Percentiles rank a stretch among this genome's conserved stretches.
Conservation (phyloP, 1,284 basidiomycete species). For the Coniferiporia sulphurascens region DNA sequence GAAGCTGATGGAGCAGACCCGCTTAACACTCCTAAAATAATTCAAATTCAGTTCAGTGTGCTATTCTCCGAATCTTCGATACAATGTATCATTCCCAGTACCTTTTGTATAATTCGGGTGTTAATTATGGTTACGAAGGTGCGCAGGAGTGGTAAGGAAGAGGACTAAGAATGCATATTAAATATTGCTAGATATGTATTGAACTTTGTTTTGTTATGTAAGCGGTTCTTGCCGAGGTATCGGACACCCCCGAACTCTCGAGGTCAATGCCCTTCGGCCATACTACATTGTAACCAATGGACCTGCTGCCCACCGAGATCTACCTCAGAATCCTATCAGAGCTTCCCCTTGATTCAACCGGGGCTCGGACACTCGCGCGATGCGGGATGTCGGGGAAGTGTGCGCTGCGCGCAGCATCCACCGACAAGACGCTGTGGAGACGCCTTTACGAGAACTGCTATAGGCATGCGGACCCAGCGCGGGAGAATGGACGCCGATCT, state of each 20-base stretch:
- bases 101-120: too few species aligned
- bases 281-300: neutral
- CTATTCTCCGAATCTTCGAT: too few species aligned
- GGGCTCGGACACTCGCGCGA: slow-evolving; percentile 22
- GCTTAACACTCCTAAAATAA: too few species aligned
- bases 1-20: too few species aligned
- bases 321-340: slow-evolving; percentile 17
- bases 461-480: slow-evolving; percentile 32
- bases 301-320: slow-evolving; percentile 24
- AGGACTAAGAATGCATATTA: too few species aligned
- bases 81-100: too few species aligned
- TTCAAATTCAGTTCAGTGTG: too few species aligned
- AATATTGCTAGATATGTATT: too few species aligned
- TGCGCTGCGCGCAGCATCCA: slow-evolving; percentile 26
- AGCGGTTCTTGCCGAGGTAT: too few species aligned
- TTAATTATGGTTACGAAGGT: too few species aligned
- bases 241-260: slow-evolving; percentile 23
- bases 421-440: slow-evolving; percentile 39
- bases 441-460: slow-evolving; percentile 46
- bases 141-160: too few species aligned
- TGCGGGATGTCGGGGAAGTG: slow-evolving; percentile 26
- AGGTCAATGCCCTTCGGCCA: slow-evolving; percentile 27
- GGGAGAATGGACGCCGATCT: slow-evolving; percentile 33
- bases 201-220: too few species aligned
- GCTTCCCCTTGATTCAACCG: slow-evolving; percentile 18